Conservation (phyloP, 148 eudicot species). For the Hydrangea macrophylla region DNA sequence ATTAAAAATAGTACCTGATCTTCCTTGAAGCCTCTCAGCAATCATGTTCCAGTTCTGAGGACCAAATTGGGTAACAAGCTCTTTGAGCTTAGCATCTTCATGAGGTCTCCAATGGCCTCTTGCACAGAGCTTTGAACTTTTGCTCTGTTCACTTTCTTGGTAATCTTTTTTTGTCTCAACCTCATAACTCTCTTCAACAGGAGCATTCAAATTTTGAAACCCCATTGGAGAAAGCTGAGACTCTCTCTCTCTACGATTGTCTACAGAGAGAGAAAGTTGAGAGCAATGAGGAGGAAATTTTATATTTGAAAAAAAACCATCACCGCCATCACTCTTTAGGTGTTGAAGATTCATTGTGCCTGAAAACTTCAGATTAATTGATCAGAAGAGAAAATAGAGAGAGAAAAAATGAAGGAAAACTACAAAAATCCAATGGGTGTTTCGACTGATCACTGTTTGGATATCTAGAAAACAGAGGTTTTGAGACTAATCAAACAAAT, state of each 20-base stretch:
- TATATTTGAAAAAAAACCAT: neutral
- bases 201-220: constrained; percentile 8
- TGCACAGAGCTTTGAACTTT: constrained; percentile 35
- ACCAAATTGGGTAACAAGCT: constrained; percentile 55
- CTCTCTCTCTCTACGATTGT: neutral
- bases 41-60: constrained; percentile 82
- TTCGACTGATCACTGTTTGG: neutral
- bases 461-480: neutral
- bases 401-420: constrained; percentile 7
- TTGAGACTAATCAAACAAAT: neutral
- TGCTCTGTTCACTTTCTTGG: constrained; percentile 1
- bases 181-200: neutral
- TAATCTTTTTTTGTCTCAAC: constrained; percentile 5
- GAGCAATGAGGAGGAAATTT: constrained; percentile 2
- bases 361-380: neutral
- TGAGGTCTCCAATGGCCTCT: constrained; percentile 80
- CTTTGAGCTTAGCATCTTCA: constrained; percentile 67
- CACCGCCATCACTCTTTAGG: neutral
- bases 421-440: neutral
- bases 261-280: constrained; percentile 16
- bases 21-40: constrained; percentile 53
- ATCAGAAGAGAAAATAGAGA: neutral
- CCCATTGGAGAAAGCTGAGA: constrained; percentile 16
- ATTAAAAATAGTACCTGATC: constrained; percentile 39
- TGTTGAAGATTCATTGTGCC: constrained; percentile 13